These are phyloP conservation scores for Trametes elegans DNA, from an alignment of 768 basidiomycete species.

Conservation along the genomic window DNA sequence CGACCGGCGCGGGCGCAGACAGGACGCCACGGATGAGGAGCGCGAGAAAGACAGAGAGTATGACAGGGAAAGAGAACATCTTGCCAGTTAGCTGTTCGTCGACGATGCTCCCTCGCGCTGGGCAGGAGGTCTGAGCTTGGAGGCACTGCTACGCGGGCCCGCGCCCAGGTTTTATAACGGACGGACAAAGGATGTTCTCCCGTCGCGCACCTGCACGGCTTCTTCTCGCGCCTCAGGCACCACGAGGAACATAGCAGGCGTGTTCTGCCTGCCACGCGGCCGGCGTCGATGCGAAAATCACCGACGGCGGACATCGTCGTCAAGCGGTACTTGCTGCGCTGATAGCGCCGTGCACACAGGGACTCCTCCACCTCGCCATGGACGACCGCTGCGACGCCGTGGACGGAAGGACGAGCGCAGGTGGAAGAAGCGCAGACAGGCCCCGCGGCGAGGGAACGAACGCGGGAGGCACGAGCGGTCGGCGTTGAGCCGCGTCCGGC, in stretches of 20 bases:
- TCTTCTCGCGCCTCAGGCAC: neutral
- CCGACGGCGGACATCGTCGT: neutral
- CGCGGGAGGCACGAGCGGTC: no score
- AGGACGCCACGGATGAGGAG: slow-evolving; percentile 13
- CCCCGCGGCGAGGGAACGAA: neutral
- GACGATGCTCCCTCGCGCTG: slow-evolving; percentile 1
- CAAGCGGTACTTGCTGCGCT: slow-evolving; percentile 2
- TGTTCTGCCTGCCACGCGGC: slow-evolving; percentile 10
- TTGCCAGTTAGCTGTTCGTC: slow-evolving; percentile 11
- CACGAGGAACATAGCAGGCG: slow-evolving; percentile 10
- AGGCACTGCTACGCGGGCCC: neutral
- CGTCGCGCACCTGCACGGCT: neutral
- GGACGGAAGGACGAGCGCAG: neutral
- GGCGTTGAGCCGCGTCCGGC: slow-evolving; percentile 6
- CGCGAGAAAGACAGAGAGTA: slow-evolving; percentile 14
- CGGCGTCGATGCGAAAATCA: neutral
- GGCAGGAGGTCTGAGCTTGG: no score
- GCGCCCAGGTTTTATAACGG: neutral
- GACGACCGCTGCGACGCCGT: no score
- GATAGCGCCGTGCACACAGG: neutral
- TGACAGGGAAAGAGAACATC: slow-evolving; percentile 17
- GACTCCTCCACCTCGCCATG: neutral
- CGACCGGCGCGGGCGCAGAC: slow-evolving; percentile 11
- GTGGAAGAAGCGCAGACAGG: slow-evolving; percentile 1
- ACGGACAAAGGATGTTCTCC: neutral